Conservation (phyloP, 495 filamentous ascomycete species). For the Hypoxylon rickii region DNA sequence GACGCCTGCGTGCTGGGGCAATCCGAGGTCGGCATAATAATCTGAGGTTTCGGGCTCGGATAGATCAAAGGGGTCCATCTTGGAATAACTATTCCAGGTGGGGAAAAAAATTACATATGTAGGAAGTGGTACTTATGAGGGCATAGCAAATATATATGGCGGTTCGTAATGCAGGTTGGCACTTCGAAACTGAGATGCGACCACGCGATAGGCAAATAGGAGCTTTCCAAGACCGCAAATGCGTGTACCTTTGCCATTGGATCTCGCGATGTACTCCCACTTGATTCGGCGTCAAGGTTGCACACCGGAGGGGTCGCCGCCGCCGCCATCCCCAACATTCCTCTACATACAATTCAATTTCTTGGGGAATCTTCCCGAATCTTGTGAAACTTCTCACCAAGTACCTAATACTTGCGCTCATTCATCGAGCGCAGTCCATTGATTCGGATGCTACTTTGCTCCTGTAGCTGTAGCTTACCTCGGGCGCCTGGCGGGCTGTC, state of each 20-base stretch:
- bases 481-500: no score
- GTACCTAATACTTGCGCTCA: no score
- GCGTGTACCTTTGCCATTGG: conserved; percentile 9
- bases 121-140: background rate
- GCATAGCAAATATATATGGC: background rate
- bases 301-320: background rate
- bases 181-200: background rate
- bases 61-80: conserved; percentile 4
- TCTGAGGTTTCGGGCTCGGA: conserved; percentile 1
- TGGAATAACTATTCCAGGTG: no score
- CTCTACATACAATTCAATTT: conserved; percentile 25
- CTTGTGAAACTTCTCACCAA: no score
- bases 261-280: background rate
- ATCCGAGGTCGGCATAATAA: conserved; percentile 21
- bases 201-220: background rate
- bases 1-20: conserved; percentile 17
- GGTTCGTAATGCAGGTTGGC: no score
- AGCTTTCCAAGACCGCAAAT: background rate
- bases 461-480: no score
- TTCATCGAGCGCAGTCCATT: no score
- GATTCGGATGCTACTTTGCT: no score
- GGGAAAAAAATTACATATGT: no score
- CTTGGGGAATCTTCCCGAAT: no score
- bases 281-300: background rate
- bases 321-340: background rate